Evolutionary conservation across 2,329 filamentous ascomycete species (phyloP), one percentile per base, ranked within the genome.

Genomic region (Magnaporthiopsis rhizophila): DNA sequence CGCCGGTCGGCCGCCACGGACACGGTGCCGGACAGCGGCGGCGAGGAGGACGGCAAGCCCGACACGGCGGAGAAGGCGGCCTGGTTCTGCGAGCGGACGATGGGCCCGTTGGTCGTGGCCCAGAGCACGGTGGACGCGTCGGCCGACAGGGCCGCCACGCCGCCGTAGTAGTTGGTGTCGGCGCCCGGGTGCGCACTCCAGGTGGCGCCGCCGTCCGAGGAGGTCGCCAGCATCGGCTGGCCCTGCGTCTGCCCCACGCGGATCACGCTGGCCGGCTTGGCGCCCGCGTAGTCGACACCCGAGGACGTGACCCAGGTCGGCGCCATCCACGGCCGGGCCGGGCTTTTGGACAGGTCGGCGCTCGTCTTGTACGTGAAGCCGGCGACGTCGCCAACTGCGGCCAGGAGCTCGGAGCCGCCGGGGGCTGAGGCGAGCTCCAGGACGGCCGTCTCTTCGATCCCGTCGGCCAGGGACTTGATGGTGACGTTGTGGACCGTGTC

Each of bases 1-100:
- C 78, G 75, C 73, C 83, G 85, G 70, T 86, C 84, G 11, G 81
- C 79, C 7, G 82, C 83, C 62, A 86, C 79, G 6, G 79, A 74
- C 0, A 82, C 79, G 11, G 74, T 74, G 0, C 76, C 74, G 1
- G 81, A 78, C 0, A 84, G 71, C 28, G 28, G 28, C 28, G 28
- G 28, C 28, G 28, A 30, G 0, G 76, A 73, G 1, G 81, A 77
- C 18, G 45, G 45, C 0, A 84, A 71, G 57, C 75, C 74, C 0
- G 78, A 75, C 0, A 85, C 78, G 0, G 77, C 69, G 3, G 75
- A 71, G 68, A 85, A 85, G 4, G 73, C 71, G 15, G 71, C 72
- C 65, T 79, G 71, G 65, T 76, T 70, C 60, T 76, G 72, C 1
- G 79, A 81, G 61, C 76, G 74, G 62, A 80, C 71, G 6, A 82